Conservation (phyloP, 176 grass and related monocot species). For the Eleusine coracana region DNA sequence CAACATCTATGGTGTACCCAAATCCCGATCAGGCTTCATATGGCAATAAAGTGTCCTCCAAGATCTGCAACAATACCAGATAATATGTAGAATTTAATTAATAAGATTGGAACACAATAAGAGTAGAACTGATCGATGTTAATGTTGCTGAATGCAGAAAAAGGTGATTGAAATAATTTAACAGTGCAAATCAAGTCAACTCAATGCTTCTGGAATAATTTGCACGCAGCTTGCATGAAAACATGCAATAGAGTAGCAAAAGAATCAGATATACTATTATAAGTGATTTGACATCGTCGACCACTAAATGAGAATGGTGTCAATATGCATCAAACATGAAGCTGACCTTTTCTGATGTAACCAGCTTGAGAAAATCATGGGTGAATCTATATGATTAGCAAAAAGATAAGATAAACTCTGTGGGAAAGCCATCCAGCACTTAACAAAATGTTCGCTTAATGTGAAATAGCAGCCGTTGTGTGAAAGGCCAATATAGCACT, state of each 20-base stretch:
- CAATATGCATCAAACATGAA: conserved; percentile 7
- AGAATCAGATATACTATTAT: background rate
- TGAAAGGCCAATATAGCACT: conserved; percentile 8
- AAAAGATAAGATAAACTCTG: background rate
- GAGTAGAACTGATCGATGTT: background rate
- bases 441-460: background rate
- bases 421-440: background rate
- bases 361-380: background rate
- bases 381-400: background rate
- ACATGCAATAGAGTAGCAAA: background rate
- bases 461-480: background rate
- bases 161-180: background rate
- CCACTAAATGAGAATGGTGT: background rate
- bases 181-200: background rate
- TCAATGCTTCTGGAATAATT: conserved; percentile 17
- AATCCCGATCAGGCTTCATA: conserved; percentile 23
- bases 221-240: conserved; percentile 12
- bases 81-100: conserved; percentile 22
- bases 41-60: conserved; percentile 2
- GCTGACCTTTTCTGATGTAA: background rate
- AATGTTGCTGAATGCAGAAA: conserved; percentile 1
- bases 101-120: background rate
- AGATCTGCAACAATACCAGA: conserved; percentile 39
- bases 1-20: conserved; percentile 11
- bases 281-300: background rate